Evolutionary conservation across 176 grass and related monocot species (phyloP).

Genomic region (Zea mays): DNA sequence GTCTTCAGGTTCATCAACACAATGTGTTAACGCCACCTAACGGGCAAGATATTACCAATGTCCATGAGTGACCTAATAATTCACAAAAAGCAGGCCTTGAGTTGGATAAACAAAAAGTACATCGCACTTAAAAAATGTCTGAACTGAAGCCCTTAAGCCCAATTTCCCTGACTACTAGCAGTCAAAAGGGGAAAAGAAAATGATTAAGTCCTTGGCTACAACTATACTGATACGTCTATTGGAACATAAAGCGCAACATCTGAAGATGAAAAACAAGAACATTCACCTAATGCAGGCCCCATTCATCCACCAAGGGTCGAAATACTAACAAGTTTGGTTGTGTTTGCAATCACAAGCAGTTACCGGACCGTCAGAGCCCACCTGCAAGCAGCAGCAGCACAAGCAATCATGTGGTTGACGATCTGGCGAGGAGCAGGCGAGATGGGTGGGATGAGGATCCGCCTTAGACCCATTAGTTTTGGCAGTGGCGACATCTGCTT

Average conservation of each 20-base stretch:
- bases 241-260: conserved; percentile 2
- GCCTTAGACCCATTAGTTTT: too few species aligned
- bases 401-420: too few species aligned
- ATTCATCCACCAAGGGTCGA: not conserved
- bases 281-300: conserved; percentile 15
- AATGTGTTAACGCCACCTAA: not conserved
- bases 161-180: too few species aligned
- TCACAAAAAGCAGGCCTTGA: not conserved
- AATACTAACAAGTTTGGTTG: not conserved
- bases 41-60: not conserved
- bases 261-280: conserved; percentile 5
- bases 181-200: not conserved
- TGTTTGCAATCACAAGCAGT: not conserved
- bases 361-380: too few species aligned
- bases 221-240: not conserved
- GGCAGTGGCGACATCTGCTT: too few species aligned
- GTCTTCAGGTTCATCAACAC: not conserved
- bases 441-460: too few species aligned
- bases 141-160: not conserved
- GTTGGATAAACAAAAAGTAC: conserved; percentile 1
- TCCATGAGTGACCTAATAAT: not conserved
- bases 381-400: too few species aligned
- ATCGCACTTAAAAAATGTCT: not conserved
- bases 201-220: not conserved
- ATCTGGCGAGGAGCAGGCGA: too few species aligned